Evolutionary conservation across 1,284 basidiomycete genomes (phyloP), one percentile per base, ranked within the genome.

Genomic region (Agaricales sp.): DNA sequence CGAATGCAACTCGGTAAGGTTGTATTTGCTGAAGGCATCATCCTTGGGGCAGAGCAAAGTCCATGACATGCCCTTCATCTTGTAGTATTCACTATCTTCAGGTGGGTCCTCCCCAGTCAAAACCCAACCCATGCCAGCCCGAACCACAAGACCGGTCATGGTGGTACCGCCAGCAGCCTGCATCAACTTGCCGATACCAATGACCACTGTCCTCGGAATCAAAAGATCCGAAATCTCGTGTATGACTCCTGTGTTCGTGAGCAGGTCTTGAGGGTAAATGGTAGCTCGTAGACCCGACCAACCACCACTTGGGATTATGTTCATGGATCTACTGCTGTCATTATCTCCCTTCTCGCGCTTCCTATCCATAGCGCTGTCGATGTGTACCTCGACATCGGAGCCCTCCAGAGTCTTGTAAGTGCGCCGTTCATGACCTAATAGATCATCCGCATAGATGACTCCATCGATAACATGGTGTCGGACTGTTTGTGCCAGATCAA

Each of bases 31-130:
- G 72, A 98, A 96, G 0, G 95, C 93, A 52, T 86, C 82, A 60
- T 99, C 96, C 1, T 81, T 83, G 1, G 96, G 96, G 56, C 88
- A 90, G 3, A 99, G 74, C 1, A 99, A 63, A 1, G 90, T 93
- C 87, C 86, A 87, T 53, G 88, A 71, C 45, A 69, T 63, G 53
- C 73, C 67, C 23, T 65, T 61, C 19, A 75, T 58, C 19, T 79
- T 71, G 6, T 73, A 73, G 78, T 78, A 83, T 4, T 66, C 63
- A 52, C 79, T 74, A 58, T 74, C 73, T 60, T 81, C 70, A 0
- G 82, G 83, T 4, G 89, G 88, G 6, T 75, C 67, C 6, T 85
- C 87, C 4, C 92, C 92, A 57, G 96, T 86, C 49, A 97, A 68
- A 16, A 97, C 69, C 90, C 92, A 96, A 25, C 84, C 87, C 54